These are phyloP conservation scores for Lactarius trivialis DNA, from an alignment of 768 basidiomycete genomes.

Conservation along the genomic window DNA sequence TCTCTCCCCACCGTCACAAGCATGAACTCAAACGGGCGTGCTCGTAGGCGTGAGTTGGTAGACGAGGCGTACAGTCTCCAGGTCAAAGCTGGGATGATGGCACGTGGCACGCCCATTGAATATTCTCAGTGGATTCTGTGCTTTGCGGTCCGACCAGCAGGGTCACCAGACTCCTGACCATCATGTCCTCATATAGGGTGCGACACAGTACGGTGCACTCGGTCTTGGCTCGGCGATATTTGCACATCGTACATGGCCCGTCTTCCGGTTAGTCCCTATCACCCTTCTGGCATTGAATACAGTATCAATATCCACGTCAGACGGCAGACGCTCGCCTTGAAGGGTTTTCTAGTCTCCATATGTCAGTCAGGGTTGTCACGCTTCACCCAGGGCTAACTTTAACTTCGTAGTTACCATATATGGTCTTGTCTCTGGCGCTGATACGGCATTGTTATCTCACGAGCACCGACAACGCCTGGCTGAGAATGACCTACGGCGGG, in stretches of 20 bases:
- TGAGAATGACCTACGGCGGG: constrained; percentile 62
- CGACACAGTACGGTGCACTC: constrained; percentile 43
- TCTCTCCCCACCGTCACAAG: too few species aligned
- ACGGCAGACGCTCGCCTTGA: constrained; percentile 75
- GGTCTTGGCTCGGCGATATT: constrained; percentile 57
- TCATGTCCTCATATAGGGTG: constrained; percentile 39
- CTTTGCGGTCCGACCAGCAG: background rate
- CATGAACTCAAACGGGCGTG: constrained; percentile 22
- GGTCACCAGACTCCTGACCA: background rate
- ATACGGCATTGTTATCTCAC: constrained; percentile 65
- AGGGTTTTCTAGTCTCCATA: constrained; percentile 67
- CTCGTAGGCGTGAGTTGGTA: constrained; percentile 46
- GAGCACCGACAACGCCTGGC: constrained; percentile 58
- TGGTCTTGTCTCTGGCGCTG: constrained; percentile 71
- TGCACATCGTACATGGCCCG: constrained; percentile 64
- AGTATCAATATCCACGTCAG: constrained; percentile 32
- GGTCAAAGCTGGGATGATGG: constrained; percentile 42
- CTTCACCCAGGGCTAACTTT: constrained; percentile 1
- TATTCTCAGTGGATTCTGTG: background rate
- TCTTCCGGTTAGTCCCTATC: constrained; percentile 48
- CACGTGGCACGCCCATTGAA: constrained; percentile 6
- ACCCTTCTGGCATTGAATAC: background rate
- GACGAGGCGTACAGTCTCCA: constrained; percentile 56
- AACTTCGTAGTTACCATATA: constrained; percentile 47
- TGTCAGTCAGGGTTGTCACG: constrained; percentile 39